phyloP scores from a whole-genome alignment of 768 basidiomycete genomes.

The Boletus vinaceobasis region DNA sequence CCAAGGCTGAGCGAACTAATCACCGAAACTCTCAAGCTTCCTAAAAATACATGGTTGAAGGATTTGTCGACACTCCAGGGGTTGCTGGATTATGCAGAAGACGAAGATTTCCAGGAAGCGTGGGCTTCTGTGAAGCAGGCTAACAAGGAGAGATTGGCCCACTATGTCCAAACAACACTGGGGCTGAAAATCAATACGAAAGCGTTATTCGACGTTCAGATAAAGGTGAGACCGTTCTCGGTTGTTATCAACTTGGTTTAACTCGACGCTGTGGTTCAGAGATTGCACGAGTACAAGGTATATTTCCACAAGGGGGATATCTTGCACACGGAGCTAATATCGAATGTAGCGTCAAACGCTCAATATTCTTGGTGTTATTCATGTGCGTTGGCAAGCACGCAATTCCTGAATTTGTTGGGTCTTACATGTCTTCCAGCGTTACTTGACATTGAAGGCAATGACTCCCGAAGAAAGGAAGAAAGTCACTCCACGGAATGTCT shows the following conservation, averaged over 20 bases:
- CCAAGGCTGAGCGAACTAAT: conserved; percentile 83
- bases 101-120: conserved; percentile 69
- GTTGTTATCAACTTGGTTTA: background rate
- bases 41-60: conserved; percentile 81
- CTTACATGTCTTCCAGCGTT: conserved; percentile 51
- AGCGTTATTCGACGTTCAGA: conserved; percentile 90
- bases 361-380: conserved; percentile 88
- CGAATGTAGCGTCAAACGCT: conserved; percentile 76
- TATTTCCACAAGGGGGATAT: background rate
- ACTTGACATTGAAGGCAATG: conserved; percentile 78
- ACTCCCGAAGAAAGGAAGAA: conserved; percentile 75
- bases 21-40: conserved; percentile 71
- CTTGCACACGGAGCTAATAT: background rate
- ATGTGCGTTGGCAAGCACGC: conserved; percentile 45
- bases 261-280: conserved; percentile 38
- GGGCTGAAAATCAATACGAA: conserved; percentile 69
- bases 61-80: conserved; percentile 75
- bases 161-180: conserved; percentile 66
- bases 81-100: conserved; percentile 68
- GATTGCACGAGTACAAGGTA: conserved; percentile 90
- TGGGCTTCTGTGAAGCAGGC: conserved; percentile 85
- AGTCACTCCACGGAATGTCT: conserved; percentile 81
- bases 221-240: conserved; percentile 49
- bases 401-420: background rate
- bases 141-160: conserved; percentile 88